phyloP scores from a whole-genome alignment of 768 basidiomycete genomes.

The Lepiota brunneoincarnata region DNA sequence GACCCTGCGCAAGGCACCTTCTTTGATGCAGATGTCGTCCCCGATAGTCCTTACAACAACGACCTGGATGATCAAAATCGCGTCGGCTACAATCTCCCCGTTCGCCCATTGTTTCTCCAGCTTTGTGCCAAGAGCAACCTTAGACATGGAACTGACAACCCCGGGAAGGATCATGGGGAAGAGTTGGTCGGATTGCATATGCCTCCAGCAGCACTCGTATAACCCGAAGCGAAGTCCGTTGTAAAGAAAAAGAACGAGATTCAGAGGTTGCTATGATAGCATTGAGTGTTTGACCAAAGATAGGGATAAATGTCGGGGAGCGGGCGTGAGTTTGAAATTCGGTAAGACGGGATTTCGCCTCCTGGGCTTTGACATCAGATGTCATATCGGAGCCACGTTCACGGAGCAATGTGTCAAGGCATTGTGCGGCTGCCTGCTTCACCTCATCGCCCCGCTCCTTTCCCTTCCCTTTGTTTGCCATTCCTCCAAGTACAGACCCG shows the following conservation, averaged over 20 bases:
- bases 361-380: slow-evolving; percentile 24
- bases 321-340: slow-evolving; percentile 44
- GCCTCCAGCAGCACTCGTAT: slow-evolving; percentile 53
- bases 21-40: slow-evolving; percentile 62
- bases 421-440: slow-evolving; percentile 67
- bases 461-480: slow-evolving; percentile 66
- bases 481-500: slow-evolving; percentile 59
- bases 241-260: slow-evolving; percentile 59
- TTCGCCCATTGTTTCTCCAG: slow-evolving; percentile 66
- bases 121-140: slow-evolving; percentile 57
- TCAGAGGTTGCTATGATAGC: slow-evolving; percentile 59
- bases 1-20: slow-evolving; percentile 56
- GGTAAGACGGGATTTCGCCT: slow-evolving; percentile 26
- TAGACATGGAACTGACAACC: slow-evolving; percentile 73
- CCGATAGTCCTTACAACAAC: slow-evolving; percentile 58
- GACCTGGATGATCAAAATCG: slow-evolving; percentile 55
- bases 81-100: slow-evolving; percentile 60
- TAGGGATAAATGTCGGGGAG: slow-evolving; percentile 57
- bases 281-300: slow-evolving; percentile 82
- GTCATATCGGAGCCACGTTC: slow-evolving; percentile 27
- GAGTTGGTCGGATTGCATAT: slow-evolving; percentile 51
- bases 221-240: slow-evolving; percentile 58
- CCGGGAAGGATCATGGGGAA: slow-evolving; percentile 80
- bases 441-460: slow-evolving; percentile 80
- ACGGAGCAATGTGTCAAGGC: slow-evolving; percentile 63